phyloP scores from a whole-genome alignment of 2,329 filamentous ascomycete genomes.

The Diaporthe vexans region DNA sequence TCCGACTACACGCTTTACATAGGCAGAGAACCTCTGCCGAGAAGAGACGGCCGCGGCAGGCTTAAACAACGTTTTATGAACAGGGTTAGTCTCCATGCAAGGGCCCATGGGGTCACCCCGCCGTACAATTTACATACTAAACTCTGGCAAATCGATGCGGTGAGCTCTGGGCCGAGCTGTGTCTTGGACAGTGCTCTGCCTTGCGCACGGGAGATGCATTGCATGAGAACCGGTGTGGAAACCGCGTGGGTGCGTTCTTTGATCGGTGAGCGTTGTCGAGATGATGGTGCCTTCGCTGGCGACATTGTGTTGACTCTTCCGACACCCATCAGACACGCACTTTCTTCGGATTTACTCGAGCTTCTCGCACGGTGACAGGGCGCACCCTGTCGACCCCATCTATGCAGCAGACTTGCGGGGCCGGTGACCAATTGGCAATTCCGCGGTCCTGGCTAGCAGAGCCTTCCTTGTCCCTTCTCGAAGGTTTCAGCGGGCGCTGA shows the following conservation, averaged over 20 bases:
- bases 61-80: slow-evolving; percentile 35
- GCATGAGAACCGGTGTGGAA: slow-evolving; percentile 1
- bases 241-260: slow-evolving; percentile 20
- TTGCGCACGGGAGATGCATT: slow-evolving; percentile 2
- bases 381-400: slow-evolving; percentile 7
- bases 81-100: slow-evolving; percentile 33
- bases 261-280: slow-evolving; percentile 26
- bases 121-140: background rate
- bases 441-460: slow-evolving; percentile 40
- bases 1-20: background rate
- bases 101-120: slow-evolving; percentile 17
- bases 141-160: slow-evolving; percentile 32
- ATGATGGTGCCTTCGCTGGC: slow-evolving; percentile 22
- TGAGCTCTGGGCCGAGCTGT: slow-evolving; percentile 26
- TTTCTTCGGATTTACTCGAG: slow-evolving; percentile 15
- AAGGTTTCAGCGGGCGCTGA: slow-evolving; percentile 42
- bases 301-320: slow-evolving; percentile 3
- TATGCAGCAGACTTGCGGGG: slow-evolving; percentile 30
- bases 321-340: slow-evolving; percentile 19
- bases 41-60: background rate
- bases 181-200: background rate
- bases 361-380: slow-evolving; percentile 25
- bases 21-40: background rate
- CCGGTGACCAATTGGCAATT: slow-evolving; percentile 42
- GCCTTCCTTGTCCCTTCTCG: slow-evolving; percentile 41